Evolutionary conservation across 73 alveolate genomes (phyloP).

Genomic region (Uronychia binucleata): DNA sequence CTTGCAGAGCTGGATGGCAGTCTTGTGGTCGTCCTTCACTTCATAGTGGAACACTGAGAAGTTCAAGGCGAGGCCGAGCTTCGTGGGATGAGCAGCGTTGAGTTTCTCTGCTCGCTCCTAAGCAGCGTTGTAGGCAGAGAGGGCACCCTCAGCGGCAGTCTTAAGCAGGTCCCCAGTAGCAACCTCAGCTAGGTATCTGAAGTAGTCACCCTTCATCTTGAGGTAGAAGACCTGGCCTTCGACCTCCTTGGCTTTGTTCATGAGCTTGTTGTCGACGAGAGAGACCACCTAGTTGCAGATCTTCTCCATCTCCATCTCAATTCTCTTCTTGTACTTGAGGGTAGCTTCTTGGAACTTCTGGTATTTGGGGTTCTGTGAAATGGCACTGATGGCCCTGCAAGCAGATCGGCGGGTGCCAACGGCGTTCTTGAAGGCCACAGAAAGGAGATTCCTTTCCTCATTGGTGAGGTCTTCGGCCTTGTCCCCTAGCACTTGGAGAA

Average conservation of each 20-base stretch:
- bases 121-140: conserved; percentile 42
- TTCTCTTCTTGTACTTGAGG: conserved; percentile 34
- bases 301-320: conserved; percentile 57
- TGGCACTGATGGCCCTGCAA: conserved; percentile 68
- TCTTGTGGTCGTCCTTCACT: conserved; percentile 4
- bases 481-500: conserved; percentile 49
- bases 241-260: conserved; percentile 64
- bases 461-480: conserved; percentile 24
- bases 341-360: neutral
- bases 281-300: conserved; percentile 68
- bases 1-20: neutral
- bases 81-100: conserved; percentile 63
- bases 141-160: conserved; percentile 54
- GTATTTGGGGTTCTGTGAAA: conserved; percentile 48
- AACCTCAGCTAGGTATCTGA: conserved; percentile 62
- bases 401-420: conserved; percentile 68
- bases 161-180: conserved; percentile 61
- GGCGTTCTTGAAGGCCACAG: conserved; percentile 51
- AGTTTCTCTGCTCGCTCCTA: conserved; percentile 36
- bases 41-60: conserved; percentile 55
- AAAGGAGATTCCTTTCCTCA: conserved; percentile 46
- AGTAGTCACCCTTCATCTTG: conserved; percentile 53
- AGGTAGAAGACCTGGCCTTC: conserved; percentile 46
- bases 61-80: conserved; percentile 52
- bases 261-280: conserved; percentile 69